A percentile compares a stretch with the other conserved stretches of the same genome.
Conservation (phyloP, 441 rosid species). For the Biscutella laevigata region DNA sequence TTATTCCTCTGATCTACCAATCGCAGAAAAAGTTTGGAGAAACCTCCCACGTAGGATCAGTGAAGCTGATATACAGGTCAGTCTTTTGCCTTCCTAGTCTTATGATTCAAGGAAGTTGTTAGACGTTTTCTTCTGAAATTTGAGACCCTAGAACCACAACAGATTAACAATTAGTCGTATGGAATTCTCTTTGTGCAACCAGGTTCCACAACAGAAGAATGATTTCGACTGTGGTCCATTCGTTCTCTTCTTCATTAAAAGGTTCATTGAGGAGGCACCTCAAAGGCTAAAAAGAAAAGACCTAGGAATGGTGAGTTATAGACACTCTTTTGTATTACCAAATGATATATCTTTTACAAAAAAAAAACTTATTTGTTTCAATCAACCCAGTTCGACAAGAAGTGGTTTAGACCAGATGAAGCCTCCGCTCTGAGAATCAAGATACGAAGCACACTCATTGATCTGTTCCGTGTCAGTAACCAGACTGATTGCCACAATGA, state of each 20-base stretch:
- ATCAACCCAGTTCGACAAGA: slow-evolving; percentile 55
- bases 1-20: slow-evolving; percentile 44
- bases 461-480: slow-evolving; percentile 36
- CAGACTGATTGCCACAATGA: slow-evolving; percentile 1
- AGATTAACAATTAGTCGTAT: neutral
- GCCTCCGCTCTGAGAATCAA: slow-evolving; percentile 73
- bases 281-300: slow-evolving; percentile 71
- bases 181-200: slow-evolving; percentile 14
- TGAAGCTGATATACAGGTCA: slow-evolving; percentile 25
- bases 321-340: neutral
- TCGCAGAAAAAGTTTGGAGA: slow-evolving; percentile 53
- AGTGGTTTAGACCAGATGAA: slow-evolving; percentile 82
- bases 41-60: slow-evolving; percentile 46
- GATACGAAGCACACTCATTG: slow-evolving; percentile 44
- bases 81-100: neutral
- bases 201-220: slow-evolving; percentile 96
- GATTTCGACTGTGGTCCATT: slow-evolving; percentile 92
- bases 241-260: slow-evolving; percentile 82
- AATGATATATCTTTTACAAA: neutral
- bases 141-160: neutral
- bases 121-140: neutral
- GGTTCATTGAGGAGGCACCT: slow-evolving; percentile 82
- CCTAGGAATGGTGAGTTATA: slow-evolving; percentile 55
- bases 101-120: neutral
- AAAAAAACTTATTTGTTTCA: neutral